These are phyloP conservation scores for Talaromyces islandicus DNA, from an alignment of 2,329 filamentous ascomycete species.

Conservation along the genomic window DNA sequence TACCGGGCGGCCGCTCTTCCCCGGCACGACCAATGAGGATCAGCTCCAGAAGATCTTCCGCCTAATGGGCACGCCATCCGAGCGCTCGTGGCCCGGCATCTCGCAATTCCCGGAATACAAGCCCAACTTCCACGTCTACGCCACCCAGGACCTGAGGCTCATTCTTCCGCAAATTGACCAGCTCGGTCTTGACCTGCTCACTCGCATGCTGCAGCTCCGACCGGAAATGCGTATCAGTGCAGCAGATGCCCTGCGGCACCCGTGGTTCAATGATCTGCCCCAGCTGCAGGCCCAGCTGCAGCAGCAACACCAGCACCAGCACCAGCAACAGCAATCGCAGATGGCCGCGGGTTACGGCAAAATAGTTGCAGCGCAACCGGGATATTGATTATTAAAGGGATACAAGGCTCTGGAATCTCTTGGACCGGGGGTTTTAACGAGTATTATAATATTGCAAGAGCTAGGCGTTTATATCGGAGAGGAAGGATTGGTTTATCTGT, in stretches of 20 bases:
- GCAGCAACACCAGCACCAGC: conserved; percentile 35
- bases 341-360: conserved; percentile 34
- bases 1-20: conserved; percentile 89
- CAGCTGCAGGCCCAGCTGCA: conserved; percentile 49
- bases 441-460: background rate
- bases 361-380: conserved; percentile 30
- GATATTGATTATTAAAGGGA: conserved; percentile 20
- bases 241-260: conserved; percentile 77
- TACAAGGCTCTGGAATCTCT: background rate
- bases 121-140: conserved; percentile 86
- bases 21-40: conserved; percentile 96
- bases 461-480: background rate
- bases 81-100: conserved; percentile 93
- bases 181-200: conserved; percentile 77
- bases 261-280: conserved; percentile 73
- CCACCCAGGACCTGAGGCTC: conserved; percentile 79
- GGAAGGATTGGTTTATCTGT: background rate
- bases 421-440: background rate
- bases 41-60: conserved; percentile 96
- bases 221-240: conserved; percentile 90
- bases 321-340: conserved; percentile 23
- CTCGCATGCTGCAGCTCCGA: conserved; percentile 84
- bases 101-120: conserved; percentile 97
- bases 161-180: conserved; percentile 89
- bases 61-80: conserved; percentile 95